Percentiles rank a stretch among this genome's conserved stretches.
Conservation (phyloP, 2,329 filamentous ascomycete species). For the Waltergamsia citrina region DNA sequence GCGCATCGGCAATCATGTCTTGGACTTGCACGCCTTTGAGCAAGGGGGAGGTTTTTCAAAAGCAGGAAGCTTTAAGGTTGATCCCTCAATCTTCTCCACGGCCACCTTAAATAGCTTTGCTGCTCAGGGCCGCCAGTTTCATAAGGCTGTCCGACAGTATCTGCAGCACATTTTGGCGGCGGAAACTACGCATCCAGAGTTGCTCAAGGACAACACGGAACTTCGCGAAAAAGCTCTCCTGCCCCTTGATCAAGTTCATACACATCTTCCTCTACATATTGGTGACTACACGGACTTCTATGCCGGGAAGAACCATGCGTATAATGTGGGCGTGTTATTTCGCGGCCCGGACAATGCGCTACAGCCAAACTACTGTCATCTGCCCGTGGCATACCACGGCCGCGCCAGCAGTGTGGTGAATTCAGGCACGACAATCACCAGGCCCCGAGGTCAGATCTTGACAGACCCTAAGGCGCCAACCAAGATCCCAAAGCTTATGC, state of each 20-base stretch:
- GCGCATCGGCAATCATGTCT: conserved; percentile 61
- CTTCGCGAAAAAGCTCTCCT: conserved; percentile 18
- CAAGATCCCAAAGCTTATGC: conserved; percentile 34
- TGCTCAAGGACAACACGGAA: conserved; percentile 24
- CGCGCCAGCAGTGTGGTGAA: conserved; percentile 66
- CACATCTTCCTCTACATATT: conserved; percentile 65
- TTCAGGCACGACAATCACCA: conserved; percentile 62
- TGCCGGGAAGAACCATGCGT: conserved; percentile 68
- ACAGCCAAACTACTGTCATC: conserved; percentile 71
- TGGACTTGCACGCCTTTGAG: conserved; percentile 59
- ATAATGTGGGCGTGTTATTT: conserved; percentile 59
- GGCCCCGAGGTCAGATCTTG: conserved; percentile 67
- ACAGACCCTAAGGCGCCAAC: conserved; percentile 41
- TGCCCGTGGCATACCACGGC: conserved; percentile 74
- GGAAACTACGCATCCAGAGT: conserved; percentile 29
- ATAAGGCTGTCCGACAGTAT: conserved; percentile 60
- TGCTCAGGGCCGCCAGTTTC: conserved; percentile 55
- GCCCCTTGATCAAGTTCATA: conserved; percentile 36
- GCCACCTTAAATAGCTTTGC: conserved; percentile 21
- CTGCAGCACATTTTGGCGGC: conserved; percentile 52
- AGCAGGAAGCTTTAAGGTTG: conserved; percentile 12
- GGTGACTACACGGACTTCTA: conserved; percentile 84
- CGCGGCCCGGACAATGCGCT: conserved; percentile 64
- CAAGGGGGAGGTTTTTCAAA: conserved; percentile 25
- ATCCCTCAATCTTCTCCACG: conserved; percentile 13